Evolutionary conservation across 257 asterid genomes (phyloP).

Genomic region (Solanum chilense): DNA sequence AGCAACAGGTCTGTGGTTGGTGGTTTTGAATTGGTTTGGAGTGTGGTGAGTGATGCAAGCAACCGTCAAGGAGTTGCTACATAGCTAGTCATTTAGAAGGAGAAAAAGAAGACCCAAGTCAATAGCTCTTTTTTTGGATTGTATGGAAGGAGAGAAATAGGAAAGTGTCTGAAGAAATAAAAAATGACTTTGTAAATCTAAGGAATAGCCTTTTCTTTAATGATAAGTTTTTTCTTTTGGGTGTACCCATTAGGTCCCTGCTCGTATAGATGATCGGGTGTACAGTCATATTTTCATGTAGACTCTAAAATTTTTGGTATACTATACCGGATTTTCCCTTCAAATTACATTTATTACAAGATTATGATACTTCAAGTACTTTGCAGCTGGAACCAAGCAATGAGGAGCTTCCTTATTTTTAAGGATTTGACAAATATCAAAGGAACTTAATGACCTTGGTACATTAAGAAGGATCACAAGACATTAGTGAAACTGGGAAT

Average conservation of each 20-base stretch:
- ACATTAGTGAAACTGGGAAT: background rate
- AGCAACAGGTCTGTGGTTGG: background rate
- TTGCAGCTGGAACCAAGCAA: background rate
- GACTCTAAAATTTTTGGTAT: background rate
- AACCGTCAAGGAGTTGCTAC: background rate
- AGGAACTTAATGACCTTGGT: background rate
- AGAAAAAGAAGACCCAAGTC: background rate
- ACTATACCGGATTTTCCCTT: background rate
- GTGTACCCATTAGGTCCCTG: background rate
- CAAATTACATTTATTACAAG: background rate
- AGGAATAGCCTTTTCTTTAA: background rate
- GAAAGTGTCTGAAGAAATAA: background rate
- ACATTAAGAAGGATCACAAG: background rate
- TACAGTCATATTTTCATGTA: background rate
- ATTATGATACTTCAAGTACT: background rate
- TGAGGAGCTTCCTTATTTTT: background rate
- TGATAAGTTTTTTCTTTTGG: background rate
- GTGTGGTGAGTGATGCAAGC: background rate
- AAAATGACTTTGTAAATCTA: background rate
- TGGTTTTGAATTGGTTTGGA: background rate
- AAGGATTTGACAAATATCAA: background rate
- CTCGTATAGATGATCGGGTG: background rate
- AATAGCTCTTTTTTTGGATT: background rate
- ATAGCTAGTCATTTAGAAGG: background rate
- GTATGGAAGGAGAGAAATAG: background rate